Evolutionary conservation across 768 basidiomycete genomes (phyloP).

Genomic region (Leccinum boreale): DNA sequence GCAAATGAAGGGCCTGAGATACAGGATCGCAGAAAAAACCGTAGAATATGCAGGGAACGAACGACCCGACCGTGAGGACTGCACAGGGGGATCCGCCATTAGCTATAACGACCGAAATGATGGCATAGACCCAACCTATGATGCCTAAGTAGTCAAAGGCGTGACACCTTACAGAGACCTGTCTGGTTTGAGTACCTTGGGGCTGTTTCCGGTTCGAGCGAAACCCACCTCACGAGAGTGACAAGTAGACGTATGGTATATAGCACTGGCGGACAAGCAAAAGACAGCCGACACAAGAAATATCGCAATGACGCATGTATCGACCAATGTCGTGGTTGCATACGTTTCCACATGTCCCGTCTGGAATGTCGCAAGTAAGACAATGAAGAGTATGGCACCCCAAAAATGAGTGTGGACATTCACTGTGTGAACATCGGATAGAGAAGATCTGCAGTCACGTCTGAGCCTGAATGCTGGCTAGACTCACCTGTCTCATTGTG

Average conservation of each 20-base stretch:
- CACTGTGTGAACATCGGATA: constrained; percentile 42
- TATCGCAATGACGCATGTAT: constrained; percentile 54
- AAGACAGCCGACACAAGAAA: constrained; percentile 72
- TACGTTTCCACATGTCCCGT: constrained; percentile 49
- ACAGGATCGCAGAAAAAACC: constrained; percentile 67
- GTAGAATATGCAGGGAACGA: constrained; percentile 74
- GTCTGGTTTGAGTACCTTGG: constrained; percentile 2
- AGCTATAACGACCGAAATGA: neutral
- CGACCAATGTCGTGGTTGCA: constrained; percentile 55
- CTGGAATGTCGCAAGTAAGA: constrained; percentile 53
- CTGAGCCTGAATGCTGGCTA: neutral
- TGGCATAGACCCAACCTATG: constrained; percentile 40
- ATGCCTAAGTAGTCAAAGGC: constrained; percentile 81
- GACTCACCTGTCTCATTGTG: constrained; percentile 73
- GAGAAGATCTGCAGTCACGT: constrained; percentile 2
- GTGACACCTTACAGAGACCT: constrained; percentile 63
- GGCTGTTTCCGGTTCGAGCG: neutral
- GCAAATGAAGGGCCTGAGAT: constrained; percentile 53
- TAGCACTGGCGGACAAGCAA: constrained; percentile 68
- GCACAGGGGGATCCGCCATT: constrained; percentile 7
- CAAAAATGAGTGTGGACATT: constrained; percentile 85
- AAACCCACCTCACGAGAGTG: constrained; percentile 65
- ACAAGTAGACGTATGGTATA: constrained; percentile 69
- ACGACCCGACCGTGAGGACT: constrained; percentile 75
- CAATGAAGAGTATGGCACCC: constrained; percentile 60